Conservation (phyloP, 2,329 filamentous ascomycete genomes). For the Xylariaceae sp. region DNA sequence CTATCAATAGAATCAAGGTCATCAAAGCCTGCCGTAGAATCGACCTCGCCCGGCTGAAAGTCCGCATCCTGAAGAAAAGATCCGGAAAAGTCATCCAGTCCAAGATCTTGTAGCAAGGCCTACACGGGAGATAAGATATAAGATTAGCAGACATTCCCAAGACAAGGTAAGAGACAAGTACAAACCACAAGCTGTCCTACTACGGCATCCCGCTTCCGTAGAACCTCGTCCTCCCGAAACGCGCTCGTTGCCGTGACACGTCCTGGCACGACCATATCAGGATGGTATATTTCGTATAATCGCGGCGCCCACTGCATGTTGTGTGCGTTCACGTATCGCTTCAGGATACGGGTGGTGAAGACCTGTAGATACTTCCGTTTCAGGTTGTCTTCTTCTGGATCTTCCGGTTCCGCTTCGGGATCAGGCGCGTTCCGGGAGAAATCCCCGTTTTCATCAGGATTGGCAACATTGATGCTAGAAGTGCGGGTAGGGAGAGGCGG, state of each 20-base stretch:
- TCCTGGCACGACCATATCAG: conserved; percentile 56
- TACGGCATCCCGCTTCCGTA: conserved; percentile 58
- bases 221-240: conserved; percentile 57
- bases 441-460: conserved; percentile 49
- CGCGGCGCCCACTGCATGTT: conserved; percentile 57
- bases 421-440: conserved; percentile 54
- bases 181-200: conserved; percentile 64
- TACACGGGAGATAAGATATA: conserved; percentile 24
- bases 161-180: not conserved
- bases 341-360: conserved; percentile 71
- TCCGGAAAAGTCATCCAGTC: conserved; percentile 43
- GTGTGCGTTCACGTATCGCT: conserved; percentile 63
- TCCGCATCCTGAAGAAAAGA: conserved; percentile 43
- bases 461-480: conserved; percentile 53
- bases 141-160: not conserved
- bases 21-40: conserved; percentile 46
- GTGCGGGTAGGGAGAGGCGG: conserved; percentile 56
- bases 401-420: conserved; percentile 52
- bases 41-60: conserved; percentile 36
- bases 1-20: conserved; percentile 43
- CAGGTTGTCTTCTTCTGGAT: conserved; percentile 54
- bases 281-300: conserved; percentile 62
- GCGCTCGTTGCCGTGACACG: conserved; percentile 56
- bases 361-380: conserved; percentile 63
- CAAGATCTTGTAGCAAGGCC: conserved; percentile 59